Evolutionary conservation across 2,329 filamentous ascomycete genomes (phyloP), one percentile per base, ranked within the genome.

Genomic region (Sclerotinia sclerotiorum): DNA sequence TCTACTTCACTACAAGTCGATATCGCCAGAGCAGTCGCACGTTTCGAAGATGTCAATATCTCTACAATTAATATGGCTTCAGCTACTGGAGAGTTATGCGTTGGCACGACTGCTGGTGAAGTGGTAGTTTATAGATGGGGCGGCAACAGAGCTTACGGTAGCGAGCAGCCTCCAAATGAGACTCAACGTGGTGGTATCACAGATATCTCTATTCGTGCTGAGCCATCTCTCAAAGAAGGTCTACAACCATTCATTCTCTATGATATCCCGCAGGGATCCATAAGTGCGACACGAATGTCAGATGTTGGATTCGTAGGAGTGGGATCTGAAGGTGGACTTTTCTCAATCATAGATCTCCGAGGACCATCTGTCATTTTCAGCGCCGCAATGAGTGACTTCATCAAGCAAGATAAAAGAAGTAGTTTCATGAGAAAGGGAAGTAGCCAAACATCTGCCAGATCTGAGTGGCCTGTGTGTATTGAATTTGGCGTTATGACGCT

Each of bases 401-500:
- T 85, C 44, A 94, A 92, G 76, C 82, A 86, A n/a, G 88, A 91
- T 65, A 96, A 93, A 78, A 86, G 90, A 39, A 83, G 87, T 2
- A 93, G 91, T 65, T 90, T 97, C 74, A 83, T 89, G 70, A 86
- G 82, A 75, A 81, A 84, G 79, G 81, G 81, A 17, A 84, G 83
- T 68, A 85, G 82, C 39, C 67, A 81, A 79, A 64, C 79, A 82
- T 32, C 82, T 5, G 77, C 81, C 1, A 82, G 83, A 65, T 77
- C 82, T 3, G 94, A 97, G 75, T 96, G 89, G 86, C 88, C 92
- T 0, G 93, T 92, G 0, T 84, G 83, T 42, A 88, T 98, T 39
- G 92, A 97, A 76, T 99, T 98, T 80, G 93, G 92, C 65, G 92
- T 97, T 58, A 90, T 99, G 88, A 96, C 91, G 3, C 81, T 97